Conservation (phyloP, 2,329 filamentous ascomycete species). For the Pseudocercospora eumusae region DNA sequence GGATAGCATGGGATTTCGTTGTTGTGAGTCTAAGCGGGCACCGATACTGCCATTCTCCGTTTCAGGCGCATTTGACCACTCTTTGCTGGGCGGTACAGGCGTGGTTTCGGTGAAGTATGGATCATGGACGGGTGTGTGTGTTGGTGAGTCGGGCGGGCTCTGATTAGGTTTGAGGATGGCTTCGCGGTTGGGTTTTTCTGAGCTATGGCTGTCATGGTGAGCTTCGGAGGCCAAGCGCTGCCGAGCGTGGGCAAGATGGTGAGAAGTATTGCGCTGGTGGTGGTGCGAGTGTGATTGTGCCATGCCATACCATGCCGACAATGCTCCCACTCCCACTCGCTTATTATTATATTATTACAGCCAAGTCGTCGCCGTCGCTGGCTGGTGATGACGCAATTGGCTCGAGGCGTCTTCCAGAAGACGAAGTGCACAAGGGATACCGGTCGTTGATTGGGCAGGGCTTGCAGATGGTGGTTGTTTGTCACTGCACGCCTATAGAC, state of each 20-base stretch:
- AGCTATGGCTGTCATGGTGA: neutral
- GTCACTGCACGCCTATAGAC: neutral
- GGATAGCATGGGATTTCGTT: neutral
- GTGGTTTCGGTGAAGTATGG: conserved; percentile 15
- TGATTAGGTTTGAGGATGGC: conserved; percentile 4
- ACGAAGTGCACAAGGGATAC: neutral
- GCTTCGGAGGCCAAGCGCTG: conserved; percentile 9
- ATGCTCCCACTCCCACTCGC: neutral
- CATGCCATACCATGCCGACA: conserved; percentile 7
- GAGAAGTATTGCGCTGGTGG: conserved; percentile 13
- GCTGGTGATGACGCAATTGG: conserved; percentile 3
- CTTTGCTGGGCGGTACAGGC: conserved; percentile 8
- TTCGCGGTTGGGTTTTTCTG: conserved; percentile 2
- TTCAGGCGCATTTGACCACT: conserved; percentile 19
- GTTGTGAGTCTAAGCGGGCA: neutral
- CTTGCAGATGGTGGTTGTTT: neutral
- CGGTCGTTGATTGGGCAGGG: neutral
- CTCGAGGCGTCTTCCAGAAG: neutral
- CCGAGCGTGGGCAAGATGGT: neutral
- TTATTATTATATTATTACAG: too few species aligned
- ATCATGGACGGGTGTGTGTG: conserved; percentile 18
- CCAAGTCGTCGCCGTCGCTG: neutral
- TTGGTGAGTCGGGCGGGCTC: conserved; percentile 11
- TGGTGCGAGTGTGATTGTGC: conserved; percentile 3
- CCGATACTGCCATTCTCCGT: conserved; percentile 17